These are phyloP conservation scores for Coniochaeta prunicola DNA, from an alignment of 2,329 filamentous ascomycete species.

Conservation along the genomic window DNA sequence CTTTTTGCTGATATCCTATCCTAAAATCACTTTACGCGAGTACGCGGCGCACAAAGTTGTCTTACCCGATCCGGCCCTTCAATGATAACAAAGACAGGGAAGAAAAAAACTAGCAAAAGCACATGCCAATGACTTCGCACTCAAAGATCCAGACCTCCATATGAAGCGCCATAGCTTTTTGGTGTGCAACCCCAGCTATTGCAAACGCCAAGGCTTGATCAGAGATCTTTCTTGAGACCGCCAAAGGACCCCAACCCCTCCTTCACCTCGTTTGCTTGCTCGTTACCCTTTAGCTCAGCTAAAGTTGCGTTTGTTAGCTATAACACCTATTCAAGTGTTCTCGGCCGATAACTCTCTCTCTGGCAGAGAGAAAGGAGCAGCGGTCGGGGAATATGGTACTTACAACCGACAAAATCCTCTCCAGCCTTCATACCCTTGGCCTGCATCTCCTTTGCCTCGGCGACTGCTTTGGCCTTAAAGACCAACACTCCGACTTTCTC, in stretches of 20 bases:
- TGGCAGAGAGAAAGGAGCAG: neutral
- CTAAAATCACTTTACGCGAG: neutral
- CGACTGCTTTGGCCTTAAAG: slow-evolving; percentile 32
- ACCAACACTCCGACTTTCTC: slow-evolving; percentile 26
- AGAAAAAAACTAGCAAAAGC: neutral
- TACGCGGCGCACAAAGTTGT: neutral
- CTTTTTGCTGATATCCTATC: neutral
- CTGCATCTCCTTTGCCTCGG: slow-evolving; percentile 30
- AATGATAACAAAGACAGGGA: neutral
- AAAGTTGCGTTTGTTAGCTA: neutral
- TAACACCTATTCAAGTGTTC: no score
- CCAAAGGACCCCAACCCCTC: slow-evolving; percentile 19
- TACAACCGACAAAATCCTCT: slow-evolving; percentile 28
- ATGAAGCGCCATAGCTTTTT: neutral
- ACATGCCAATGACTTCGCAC: neutral
- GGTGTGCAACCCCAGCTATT: neutral
- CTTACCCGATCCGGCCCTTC: neutral
- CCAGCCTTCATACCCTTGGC: slow-evolving; percentile 29
- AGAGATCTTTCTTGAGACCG: slow-evolving; percentile 22
- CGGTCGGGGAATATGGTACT: slow-evolving; percentile 10
- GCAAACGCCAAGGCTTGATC: neutral
- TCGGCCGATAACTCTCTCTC: no score
- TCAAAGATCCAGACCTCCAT: neutral
- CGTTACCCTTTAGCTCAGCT: slow-evolving; percentile 28
- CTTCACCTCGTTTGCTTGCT: slow-evolving; percentile 24